These are phyloP conservation scores for Mortierella sp. DNA, from an alignment of 371 early-diverging fungal species.

Conservation along the genomic window DNA sequence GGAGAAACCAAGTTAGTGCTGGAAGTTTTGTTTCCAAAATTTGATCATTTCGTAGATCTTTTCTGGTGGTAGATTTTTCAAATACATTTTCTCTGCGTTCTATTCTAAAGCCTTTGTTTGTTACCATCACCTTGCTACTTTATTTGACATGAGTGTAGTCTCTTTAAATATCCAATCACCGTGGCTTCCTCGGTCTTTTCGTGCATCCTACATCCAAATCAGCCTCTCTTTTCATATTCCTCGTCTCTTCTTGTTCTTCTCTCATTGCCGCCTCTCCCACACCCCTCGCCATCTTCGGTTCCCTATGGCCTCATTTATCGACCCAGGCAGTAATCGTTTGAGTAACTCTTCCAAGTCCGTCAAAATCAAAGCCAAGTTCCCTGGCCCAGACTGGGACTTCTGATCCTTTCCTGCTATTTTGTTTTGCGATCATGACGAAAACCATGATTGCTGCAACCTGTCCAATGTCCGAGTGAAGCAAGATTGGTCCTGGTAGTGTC, in stretches of 20 bases:
- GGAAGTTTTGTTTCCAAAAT: slow-evolving; percentile 31
- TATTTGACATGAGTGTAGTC: neutral
- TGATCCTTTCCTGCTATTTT: slow-evolving; percentile 34
- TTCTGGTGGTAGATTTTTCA: slow-evolving; percentile 25
- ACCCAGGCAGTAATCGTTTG: slow-evolving; percentile 48
- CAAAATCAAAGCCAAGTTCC: slow-evolving; percentile 52
- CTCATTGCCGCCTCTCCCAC: neutral
- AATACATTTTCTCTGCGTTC: neutral
- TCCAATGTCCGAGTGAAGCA: slow-evolving; percentile 54
- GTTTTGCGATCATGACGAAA: slow-evolving; percentile 52
- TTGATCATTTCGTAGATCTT: slow-evolving; percentile 22
- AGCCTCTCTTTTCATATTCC: neutral
- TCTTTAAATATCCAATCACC: neutral
- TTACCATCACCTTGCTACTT: too few relatives aligned
- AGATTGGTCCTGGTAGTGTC: slow-evolving; percentile 42
- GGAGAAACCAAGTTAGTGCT: slow-evolving; percentile 29
- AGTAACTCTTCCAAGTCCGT: slow-evolving; percentile 45
- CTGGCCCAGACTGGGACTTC: slow-evolving; percentile 50
- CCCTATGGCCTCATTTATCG: slow-evolving; percentile 28
- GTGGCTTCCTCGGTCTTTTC: slow-evolving; percentile 8
- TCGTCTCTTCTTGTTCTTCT: neutral
- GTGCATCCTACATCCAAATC: neutral
- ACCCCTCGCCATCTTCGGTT: neutral
- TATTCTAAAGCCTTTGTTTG: too few relatives aligned
- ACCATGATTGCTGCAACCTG: slow-evolving; percentile 54